Base-by-base conservation (phyloP, 2,329 filamentous ascomycete species). In the Pestalotiopsis sp. region DNA sequence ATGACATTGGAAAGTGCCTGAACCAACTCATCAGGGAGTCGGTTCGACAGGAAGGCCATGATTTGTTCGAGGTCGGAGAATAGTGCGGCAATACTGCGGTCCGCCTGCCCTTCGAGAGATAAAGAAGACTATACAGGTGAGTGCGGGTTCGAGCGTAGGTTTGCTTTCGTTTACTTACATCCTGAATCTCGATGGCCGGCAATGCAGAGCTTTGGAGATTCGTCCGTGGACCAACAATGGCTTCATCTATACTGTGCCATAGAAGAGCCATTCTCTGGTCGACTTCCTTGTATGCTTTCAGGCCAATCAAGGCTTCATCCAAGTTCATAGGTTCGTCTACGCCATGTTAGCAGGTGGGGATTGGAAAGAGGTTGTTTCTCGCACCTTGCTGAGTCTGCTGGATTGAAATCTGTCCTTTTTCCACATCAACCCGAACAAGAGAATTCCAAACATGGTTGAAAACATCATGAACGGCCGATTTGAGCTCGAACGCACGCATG, bases 391-490 rank as follows among this genome's bases (percentile, higher is more conserved):
- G 80, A 20, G 80, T 80, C 13, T 86, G 82, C 31, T 82, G 83
- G 41, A 97, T 85, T 0, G 83, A 85, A 7, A 96, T 80, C 60
- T 80, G 84, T 9, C 83, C 82, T 9, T 83, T 80, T 25, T 87
- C 82, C 0, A 83, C 78, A 74, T 95, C 89, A 20, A 94, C 80
- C 1, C 84, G 80, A 13, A 97, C 82, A 58, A 95, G 82, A 0
- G 85, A 83, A 69, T 87, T 87, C 93, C 94, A 98, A n/a, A 90
- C 86, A 67, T 85, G 84, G 58, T 89, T 87, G 52, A 96, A 86
- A 9, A 89, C 87, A 56, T 91, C 87, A 68, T 90, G 87, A 25
- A 96, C 86, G 23, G 87, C 85, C 2, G 87, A 85, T 70, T 90
- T 91, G 68, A 97, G 82, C 74, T 91, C 89, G 31, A 89, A 89